Base-by-base conservation (phyloP, 2,329 filamentous ascomycete genomes). In the Diaporthe ampelina region DNA sequence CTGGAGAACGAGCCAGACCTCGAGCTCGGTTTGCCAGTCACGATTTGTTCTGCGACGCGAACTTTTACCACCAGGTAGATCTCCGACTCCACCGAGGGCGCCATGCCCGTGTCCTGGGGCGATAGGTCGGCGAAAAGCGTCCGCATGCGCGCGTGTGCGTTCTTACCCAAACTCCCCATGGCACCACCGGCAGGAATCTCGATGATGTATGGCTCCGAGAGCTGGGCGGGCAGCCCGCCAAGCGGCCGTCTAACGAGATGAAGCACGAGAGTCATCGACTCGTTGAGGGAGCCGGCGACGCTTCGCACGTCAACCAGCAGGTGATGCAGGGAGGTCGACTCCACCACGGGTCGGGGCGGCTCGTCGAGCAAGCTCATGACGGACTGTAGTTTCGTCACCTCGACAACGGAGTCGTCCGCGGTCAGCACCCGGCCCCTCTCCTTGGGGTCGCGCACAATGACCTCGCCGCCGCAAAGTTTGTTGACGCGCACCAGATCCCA, bases 401-500 rank as follows among this genome's bases (percentile, higher is more conserved):
- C 94, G 37, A 98, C 94, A 5, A 97, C 94, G 0, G 95, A 98
- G 83, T 99, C 97, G 70, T 98, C 94, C 17, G 94, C 95, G 0
- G 95, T 98, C 79, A 99, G 84, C 37, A 98, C 92, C 59, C 95
- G 91, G 11, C 97, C 97, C 40, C 93, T 90, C 81, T 95, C 92
- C 26, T 89, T 89, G 2, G 97, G 95, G 83, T 97, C 97, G 40
- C 97, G 92, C 74, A 99, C 97, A 81, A 99, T 98, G 63, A 99
- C 94, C 81, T 98, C 95, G 68, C 95, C 95, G 76, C 92, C 95
- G 72, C 98, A 93, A 79, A 98, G 90, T 84, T 98, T 98, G 85
- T 99, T 99, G 58, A 96, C 96, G 57, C 90, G 91, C 3, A 98
- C 96, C 67, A 99, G 86, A 79, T 98, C 95, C 97, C 97, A 99